Evolutionary conservation across 441 rosid species (phyloP), one percentile per base, ranked within the genome.

Genomic region (Populus hybrid): DNA sequence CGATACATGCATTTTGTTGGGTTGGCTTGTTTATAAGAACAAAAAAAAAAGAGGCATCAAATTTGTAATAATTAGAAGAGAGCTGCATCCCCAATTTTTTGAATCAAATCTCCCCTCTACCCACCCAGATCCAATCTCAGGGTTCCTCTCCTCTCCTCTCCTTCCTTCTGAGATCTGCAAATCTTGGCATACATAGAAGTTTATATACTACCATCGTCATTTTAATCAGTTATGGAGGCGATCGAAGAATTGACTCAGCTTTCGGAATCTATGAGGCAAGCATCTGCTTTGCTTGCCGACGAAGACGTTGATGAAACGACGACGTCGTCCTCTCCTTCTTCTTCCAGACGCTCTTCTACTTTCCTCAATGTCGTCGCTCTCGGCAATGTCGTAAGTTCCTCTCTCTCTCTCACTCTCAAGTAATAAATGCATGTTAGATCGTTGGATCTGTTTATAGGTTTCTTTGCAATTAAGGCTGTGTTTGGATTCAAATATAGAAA

Each of bases 201-300:
- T 0, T 50, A 14, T 50, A 50, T 14, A 50, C 57, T 50, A 14
- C 0, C 57, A 50, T 50, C 57, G 7, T 14, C 57, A 50, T 50
- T 14, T 50, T 50, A 50, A 50, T 16, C 57, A 61, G 21, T 6
- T 24, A 94, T 95, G 99, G 99, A 95, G 85, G 99, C 95, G 87
- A 95, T 95, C 87, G 97, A 92, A 40, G 98, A 95, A 78, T 86
- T 95, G 80, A 65, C 83, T 18, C 93, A 90, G 90, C 89, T 95
- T 8, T 84, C 98, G 34, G 97, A 92, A 74, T 85, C 96, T 70
- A 95, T 95, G 93, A 83, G 88, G 79, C 97, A 92, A 79, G 99
- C 95, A 9, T 78, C 90, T 18, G 84, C 93, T 68, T 80, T 95
- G 69, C 98, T 95, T 63, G 97, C 98, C 73, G 97, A 95, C 70